phyloP scores from a whole-genome alignment of 345 rosid species.

The Rhizophora mangle region DNA sequence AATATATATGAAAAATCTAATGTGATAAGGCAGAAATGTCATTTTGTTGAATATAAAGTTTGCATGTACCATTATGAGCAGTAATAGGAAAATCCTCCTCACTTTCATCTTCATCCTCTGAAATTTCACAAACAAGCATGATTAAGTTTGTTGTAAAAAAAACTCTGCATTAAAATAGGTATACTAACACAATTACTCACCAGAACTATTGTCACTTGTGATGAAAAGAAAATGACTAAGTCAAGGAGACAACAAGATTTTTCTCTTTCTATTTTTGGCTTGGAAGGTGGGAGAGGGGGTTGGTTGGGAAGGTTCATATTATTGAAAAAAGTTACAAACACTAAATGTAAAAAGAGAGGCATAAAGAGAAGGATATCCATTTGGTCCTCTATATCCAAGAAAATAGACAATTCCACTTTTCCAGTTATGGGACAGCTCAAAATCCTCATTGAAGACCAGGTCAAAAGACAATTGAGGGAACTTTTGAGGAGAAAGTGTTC shows the following conservation, averaged over 20 bases:
- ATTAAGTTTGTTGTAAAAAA: not conserved
- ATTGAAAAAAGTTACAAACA: too few relatives aligned
- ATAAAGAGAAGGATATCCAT: not conserved
- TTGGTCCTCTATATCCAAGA: not conserved
- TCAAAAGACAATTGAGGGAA: conserved; percentile 1
- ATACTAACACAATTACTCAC: conserved; percentile 14
- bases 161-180: not conserved
- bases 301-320: too few relatives aligned
- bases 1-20: too few relatives aligned
- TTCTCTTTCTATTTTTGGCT: too few relatives aligned
- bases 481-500: not conserved
- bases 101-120: conserved; percentile 30
- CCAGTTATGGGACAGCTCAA: conserved; percentile 1
- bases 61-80: conserved; percentile 25
- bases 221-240: conserved; percentile 15
- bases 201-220: conserved; percentile 7
- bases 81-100: conserved; percentile 17
- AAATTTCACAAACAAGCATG: not conserved
- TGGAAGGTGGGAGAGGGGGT: too few relatives aligned
- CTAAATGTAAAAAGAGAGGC: not conserved
- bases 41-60: too few relatives aligned
- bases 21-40: too few relatives aligned
- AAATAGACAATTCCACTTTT: not conserved
- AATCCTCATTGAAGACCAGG: not conserved
- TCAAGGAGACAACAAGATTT: conserved; percentile 26